Conservation (phyloP, 148 eudicot genomes). For the Talinum fruticosum region DNA sequence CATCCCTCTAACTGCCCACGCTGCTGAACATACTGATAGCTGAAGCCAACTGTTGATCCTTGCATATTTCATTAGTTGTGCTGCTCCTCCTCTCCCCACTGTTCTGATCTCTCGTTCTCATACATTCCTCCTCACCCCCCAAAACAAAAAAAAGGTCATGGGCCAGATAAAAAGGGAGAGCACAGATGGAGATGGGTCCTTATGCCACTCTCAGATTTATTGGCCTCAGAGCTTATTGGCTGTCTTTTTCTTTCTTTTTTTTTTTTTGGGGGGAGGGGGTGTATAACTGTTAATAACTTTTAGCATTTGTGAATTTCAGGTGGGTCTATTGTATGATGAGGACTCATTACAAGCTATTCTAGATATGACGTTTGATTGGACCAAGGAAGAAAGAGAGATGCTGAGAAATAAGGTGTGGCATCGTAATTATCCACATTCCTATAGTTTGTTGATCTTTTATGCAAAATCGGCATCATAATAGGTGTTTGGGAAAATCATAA, state of each 20-base stretch:
- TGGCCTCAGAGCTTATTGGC: not conserved
- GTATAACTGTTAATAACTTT: not conserved
- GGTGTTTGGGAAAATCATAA: not conserved
- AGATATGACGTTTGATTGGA: slow-evolving; percentile 92
- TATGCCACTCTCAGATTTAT: not conserved
- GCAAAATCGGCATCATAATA: not conserved
- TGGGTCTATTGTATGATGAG: slow-evolving; percentile 88
- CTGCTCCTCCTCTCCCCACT: not conserved
- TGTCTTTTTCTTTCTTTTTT: too few relatives aligned
- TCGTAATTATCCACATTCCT: not conserved
- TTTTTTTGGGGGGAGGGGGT: not conserved
- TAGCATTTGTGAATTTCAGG: slow-evolving; percentile 48
- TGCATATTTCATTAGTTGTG: not conserved
- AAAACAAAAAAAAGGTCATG: not conserved
- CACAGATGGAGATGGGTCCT: not conserved
- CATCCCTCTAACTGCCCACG: not conserved
- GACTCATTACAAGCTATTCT: slow-evolving; percentile 72
- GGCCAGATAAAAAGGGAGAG: not conserved
- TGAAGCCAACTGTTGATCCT: not conserved
- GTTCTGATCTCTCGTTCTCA: not conserved
- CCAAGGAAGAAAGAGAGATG: slow-evolving; percentile 85
- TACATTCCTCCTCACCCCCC: not conserved
- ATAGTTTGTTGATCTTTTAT: not conserved
- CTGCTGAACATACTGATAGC: not conserved
- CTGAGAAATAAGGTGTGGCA: slow-evolving; percentile 73